Evolutionary conservation across 306 rosid genomes (phyloP).

Genomic region (Begonia fuchsioides): DNA sequence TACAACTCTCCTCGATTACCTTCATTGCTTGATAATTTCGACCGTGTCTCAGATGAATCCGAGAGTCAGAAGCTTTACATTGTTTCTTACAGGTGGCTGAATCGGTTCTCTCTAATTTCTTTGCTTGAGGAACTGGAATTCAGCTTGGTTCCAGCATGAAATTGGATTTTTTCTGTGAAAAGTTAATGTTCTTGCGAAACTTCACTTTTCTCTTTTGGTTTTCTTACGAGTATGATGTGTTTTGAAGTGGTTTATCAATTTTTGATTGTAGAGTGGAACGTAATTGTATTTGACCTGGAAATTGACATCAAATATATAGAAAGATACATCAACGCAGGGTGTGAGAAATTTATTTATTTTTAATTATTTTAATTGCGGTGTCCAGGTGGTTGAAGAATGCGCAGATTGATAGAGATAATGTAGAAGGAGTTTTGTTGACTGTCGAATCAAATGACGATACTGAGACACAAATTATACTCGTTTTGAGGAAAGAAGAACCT

Average conservation of each 20-base stretch:
- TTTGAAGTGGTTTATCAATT: not conserved
- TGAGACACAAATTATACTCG: constrained; percentile 30
- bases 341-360: not conserved
- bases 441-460: constrained; percentile 19
- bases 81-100: constrained; percentile 41
- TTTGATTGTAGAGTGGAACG: not conserved
- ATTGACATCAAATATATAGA: constrained; percentile 2
- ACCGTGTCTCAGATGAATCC: constrained; percentile 15
- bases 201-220: not conserved
- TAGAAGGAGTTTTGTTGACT: constrained; percentile 40
- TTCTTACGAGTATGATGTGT: not conserved
- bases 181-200: too few species aligned
- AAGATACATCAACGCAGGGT: not conserved
- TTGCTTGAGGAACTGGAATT: not conserved
- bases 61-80: constrained; percentile 33
- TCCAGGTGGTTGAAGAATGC: constrained; percentile 73
- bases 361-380: not conserved
- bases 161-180: not conserved
- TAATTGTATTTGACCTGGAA: not conserved
- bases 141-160: not conserved
- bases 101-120: not conserved
- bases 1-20: constrained; percentile 32
- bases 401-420: constrained; percentile 20
- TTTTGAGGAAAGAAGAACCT: constrained; percentile 34
- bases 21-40: constrained; percentile 29